Base-by-base conservation (phyloP, 1,284 basidiomycete genomes). In the Hemileia vastatrix region DNA sequence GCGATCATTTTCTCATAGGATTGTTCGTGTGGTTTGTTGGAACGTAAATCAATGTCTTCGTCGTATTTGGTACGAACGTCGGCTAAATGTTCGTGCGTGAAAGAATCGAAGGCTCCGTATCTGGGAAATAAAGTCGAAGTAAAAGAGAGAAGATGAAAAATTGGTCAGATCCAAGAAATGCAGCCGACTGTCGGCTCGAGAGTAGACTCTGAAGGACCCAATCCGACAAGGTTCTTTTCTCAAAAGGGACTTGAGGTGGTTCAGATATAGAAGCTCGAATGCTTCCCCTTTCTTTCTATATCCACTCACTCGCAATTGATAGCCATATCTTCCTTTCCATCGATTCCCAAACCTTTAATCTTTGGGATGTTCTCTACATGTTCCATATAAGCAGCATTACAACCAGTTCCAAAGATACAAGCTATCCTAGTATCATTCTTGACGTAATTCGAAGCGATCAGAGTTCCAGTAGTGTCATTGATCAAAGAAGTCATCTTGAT, bases 361-460 rank as follows among this genome's bases (percentile, higher is more conserved):
- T 74, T 74, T 61, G 73, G 72, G 32, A 74, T 69, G 51, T 72
- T 65, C 57, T 60, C 53, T 32, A 74, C 58, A 51, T 70, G 67
- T 66, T 74, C 73, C 73, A 74, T 74, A 68, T 74, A 74, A 4
- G 73, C 73, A 3, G 73, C 73, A 59, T 74, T 74, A 64, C 73
- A 74, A 57, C 73, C 73, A 3, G 73, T 74, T 36, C 73, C 73
- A 50, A 74, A 73, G 66, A 74, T 74, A 66, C 72, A 73, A 3
- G 73, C 73, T 44, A 74, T 73, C 36, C 67, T 58, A 6, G 72
- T 74, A 32, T 71, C 65, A 40, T 57, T 64, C 19, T 70, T 68
- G 55, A 73, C 71, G 51, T 74, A 74, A 67, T 74, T 73, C 50
- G 73, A 74, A 23, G 73, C 73, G 43, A 74, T 74, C 44, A 74